These are phyloP conservation scores for Borovskyia barvae DNA, from an alignment of 208 protist genomes.

Conservation along the genomic window DNA sequence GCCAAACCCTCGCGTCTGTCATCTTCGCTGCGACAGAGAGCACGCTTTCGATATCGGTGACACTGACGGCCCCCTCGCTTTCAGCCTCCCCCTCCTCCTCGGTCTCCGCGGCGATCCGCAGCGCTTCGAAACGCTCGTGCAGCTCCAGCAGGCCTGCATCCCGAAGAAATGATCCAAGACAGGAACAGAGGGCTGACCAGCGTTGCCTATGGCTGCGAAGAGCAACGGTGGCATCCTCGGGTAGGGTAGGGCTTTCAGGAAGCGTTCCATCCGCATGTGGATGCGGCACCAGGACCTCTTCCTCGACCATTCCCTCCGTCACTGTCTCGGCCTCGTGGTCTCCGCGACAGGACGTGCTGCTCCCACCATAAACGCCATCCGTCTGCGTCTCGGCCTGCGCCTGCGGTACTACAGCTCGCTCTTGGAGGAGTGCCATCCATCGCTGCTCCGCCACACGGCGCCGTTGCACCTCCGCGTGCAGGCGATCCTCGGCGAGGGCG, in stretches of 20 bases:
- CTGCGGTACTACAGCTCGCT: slow-evolving; percentile 3
- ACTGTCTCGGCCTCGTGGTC: neutral
- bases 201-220: neutral
- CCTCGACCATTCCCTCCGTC: no score
- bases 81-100: no score
- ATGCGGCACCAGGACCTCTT: no score
- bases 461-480: slow-evolving; percentile 5
- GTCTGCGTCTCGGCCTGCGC: neutral
- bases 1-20: neutral
- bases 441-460: slow-evolving; percentile 8
- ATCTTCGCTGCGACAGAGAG: neutral
- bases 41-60: no score
- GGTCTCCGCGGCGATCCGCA: no score
- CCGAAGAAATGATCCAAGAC: no score
- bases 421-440: neutral
- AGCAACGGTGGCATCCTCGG: neutral
- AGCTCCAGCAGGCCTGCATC: no score
- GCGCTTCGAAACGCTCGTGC: no score
- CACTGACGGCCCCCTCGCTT: no score
- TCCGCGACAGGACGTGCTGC: neutral
- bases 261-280: no score
- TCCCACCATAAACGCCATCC: neutral
- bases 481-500: neutral
- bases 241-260: no score
- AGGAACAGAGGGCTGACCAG: no score